Base-by-base conservation (phyloP, 2,329 filamentous ascomycete species). In the Rhexocercosporidium sp. region DNA sequence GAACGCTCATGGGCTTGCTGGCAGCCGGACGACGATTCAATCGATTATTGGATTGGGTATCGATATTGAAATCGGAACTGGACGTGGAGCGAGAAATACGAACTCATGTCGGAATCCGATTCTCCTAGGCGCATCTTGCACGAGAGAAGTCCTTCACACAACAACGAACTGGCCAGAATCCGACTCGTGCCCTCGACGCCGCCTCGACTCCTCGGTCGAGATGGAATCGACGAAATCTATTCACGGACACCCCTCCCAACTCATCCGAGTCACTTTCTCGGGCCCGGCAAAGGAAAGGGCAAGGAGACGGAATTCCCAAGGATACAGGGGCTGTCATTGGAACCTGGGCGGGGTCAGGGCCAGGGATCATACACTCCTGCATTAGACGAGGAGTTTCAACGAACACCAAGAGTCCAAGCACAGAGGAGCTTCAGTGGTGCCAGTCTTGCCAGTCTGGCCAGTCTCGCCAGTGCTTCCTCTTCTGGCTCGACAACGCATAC, bases 181-280 rank as follows among this genome's bases (percentile, higher is more conserved):
- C 71, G 70, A 64, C 68, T 70, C 37, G 70, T 72, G 54, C 66
- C 71, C 57, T 64, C 62, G 61, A 68, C 68, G 29, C 69, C 69
- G 18, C 71, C 69, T 53, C 69, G 60, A 67, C 65, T 72, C 22
- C 61, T 71, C 34, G 65, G 68, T 37, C 65, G 61, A 51, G 59
- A 54, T 59, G 53, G 51, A 27, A 44, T 54, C 12, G 74, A 75
- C 31, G 69, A 73, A 20, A 70, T 76, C 69, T 76, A 76, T 68
- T 73, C 71, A 64, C 74, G 75, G 65, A 75, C 76, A 31, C 74
- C 75, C 34, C 66, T 78, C 39, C 76, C 76, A 39, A 77, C 76
- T 9, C 74, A 73, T 49, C 72, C 76, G 53, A 73, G 73, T 46
- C 76, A 77, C 65, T 66, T 77, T 71, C 71, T 75, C 18, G 69